Conservation (phyloP, 2,329 filamentous ascomycete genomes). For the Drechslerella dactyloides region DNA sequence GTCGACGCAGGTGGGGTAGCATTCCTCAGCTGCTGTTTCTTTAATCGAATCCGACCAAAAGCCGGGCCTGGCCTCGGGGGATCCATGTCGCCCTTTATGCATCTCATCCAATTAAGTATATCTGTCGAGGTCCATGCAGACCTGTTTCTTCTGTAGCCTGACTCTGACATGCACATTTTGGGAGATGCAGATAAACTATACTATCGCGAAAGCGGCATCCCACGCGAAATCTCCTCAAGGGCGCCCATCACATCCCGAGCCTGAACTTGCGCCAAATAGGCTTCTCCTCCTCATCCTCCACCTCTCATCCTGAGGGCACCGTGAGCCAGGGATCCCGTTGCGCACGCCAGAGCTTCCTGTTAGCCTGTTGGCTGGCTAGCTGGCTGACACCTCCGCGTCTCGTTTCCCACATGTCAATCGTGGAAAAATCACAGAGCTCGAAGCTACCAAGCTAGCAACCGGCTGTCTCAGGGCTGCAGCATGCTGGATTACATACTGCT, state of each 20-base stretch:
- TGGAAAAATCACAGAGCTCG: conserved; percentile 49
- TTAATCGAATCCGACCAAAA: conserved; percentile 3
- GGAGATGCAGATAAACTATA: conserved; percentile 32
- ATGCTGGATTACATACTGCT: neutral
- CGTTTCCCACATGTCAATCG: conserved; percentile 38
- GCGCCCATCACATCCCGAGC: neutral
- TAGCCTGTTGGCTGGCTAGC: conserved; percentile 34
- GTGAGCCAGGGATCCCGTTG: conserved; percentile 27
- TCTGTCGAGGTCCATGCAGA: conserved; percentile 33
- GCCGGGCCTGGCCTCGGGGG: neutral
- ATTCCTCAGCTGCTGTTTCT: neutral
- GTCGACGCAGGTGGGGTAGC: neutral
- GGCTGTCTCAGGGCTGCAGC: conserved; percentile 3
- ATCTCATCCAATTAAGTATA: neutral
- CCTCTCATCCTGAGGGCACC: neutral
- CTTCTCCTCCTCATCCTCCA: too few species aligned
- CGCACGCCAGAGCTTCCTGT: conserved; percentile 22
- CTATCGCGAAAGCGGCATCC: conserved; percentile 39
- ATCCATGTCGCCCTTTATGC: conserved; percentile 5
- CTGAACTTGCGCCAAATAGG: neutral
- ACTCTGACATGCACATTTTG: conserved; percentile 48
- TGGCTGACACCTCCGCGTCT: too few species aligned
- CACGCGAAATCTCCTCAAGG: conserved; percentile 24
- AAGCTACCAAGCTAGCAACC: conserved; percentile 16
- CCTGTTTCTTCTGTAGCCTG: conserved; percentile 38